Evolutionary conservation across 306 rosid species (phyloP).

Genomic region (Quillaja saponaria): DNA sequence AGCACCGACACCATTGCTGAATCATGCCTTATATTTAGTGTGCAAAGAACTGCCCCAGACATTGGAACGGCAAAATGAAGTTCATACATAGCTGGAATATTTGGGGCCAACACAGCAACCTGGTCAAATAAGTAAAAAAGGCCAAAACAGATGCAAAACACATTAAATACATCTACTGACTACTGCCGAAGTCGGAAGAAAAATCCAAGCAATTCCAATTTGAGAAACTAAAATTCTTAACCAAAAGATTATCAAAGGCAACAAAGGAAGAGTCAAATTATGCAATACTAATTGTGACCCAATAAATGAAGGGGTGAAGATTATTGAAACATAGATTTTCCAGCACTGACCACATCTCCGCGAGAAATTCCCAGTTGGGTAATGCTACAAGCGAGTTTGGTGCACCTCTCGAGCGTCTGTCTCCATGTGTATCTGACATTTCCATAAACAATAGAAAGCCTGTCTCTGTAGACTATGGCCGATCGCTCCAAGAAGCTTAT

Average conservation of each 20-base stretch:
- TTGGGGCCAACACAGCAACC: slow-evolving; percentile 84
- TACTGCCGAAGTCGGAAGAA: too few relatives aligned
- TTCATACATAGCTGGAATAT: slow-evolving; percentile 82
- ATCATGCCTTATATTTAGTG: slow-evolving; percentile 68
- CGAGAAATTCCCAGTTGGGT: slow-evolving; percentile 48
- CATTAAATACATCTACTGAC: too few relatives aligned
- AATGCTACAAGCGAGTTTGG: slow-evolving; percentile 68
- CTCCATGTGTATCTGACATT: slow-evolving; percentile 58
- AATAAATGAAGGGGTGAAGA: not conserved
- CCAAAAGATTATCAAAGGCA: too few relatives aligned
- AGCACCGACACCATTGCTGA: slow-evolving; percentile 56
- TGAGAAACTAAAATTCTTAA: not conserved
- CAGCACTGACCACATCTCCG: slow-evolving; percentile 53
- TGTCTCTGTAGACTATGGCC: slow-evolving; percentile 58
- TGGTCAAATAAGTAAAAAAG: slow-evolving; percentile 32
- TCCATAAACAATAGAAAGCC: slow-evolving; percentile 51
- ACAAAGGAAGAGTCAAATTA: too few relatives aligned
- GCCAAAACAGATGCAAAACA: slow-evolving; percentile 3
- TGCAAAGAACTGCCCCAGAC: slow-evolving; percentile 83
- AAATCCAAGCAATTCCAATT: not conserved
- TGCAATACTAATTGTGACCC: too few relatives aligned
- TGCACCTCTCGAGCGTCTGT: slow-evolving; percentile 68
- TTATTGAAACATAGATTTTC: too few relatives aligned
- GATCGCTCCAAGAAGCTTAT: slow-evolving; percentile 86
- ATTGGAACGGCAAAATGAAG: slow-evolving; percentile 85